Percentiles rank a stretch among this genome's conserved stretches.
Conservation (phyloP, 1,139 yeast genomes). For the Zygoascus meyerae region DNA sequence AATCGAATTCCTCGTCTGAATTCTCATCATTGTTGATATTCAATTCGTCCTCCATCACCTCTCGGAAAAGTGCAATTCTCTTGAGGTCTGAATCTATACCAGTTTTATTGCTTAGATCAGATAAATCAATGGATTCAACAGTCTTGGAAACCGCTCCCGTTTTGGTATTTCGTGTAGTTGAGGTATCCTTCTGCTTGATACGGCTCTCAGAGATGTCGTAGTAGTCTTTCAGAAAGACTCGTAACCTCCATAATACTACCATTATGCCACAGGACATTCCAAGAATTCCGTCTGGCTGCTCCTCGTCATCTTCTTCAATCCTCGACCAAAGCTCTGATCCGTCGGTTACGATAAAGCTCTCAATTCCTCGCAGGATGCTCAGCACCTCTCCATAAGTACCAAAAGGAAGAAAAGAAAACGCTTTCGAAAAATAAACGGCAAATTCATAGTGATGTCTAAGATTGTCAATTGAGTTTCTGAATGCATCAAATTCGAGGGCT, state of each 20-base stretch:
- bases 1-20: neutral
- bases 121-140: neutral
- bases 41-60: slow-evolving; percentile 3
- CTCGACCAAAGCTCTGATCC: slow-evolving; percentile 7
- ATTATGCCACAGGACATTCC: slow-evolving; percentile 12
- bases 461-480: slow-evolving; percentile 12
- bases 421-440: slow-evolving; percentile 37
- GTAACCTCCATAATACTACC: slow-evolving; percentile 8
- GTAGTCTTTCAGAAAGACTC: slow-evolving; percentile 9
- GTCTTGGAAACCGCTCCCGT: neutral
- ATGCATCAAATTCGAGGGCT: slow-evolving; percentile 33
- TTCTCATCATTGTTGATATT: neutral
- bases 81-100: slow-evolving; percentile 1
- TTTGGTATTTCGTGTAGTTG: neutral
- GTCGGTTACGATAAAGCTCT: slow-evolving; percentile 11
- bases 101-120: neutral
- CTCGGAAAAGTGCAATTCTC: neutral
- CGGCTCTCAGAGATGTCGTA: slow-evolving; percentile 11
- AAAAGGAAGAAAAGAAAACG: slow-evolving; percentile 40
- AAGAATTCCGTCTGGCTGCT: slow-evolving; percentile 9
- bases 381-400: slow-evolving; percentile 41
- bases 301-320: slow-evolving; percentile 9
- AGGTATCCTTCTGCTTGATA: neutral
- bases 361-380: slow-evolving; percentile 27
- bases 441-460: slow-evolving; percentile 27